Evolutionary conservation across 805 yeast genomes (phyloP).

Genomic region (Candida pseudofarinosa): DNA sequence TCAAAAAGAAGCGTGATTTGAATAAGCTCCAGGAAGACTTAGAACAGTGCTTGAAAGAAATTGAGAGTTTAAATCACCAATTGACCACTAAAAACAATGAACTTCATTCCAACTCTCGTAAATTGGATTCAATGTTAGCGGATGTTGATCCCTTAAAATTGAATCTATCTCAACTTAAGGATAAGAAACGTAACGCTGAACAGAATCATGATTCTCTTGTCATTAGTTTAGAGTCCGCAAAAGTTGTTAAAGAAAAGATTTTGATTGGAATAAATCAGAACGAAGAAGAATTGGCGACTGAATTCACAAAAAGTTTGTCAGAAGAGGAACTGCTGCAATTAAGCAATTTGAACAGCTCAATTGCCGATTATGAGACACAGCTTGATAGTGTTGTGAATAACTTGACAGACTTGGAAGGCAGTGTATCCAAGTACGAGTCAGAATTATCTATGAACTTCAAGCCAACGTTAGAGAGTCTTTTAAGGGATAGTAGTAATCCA

Average conservation of each 20-base stretch:
- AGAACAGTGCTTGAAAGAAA: constrained; percentile 29
- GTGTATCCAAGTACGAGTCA: constrained; percentile 44
- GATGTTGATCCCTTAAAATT: constrained; percentile 42
- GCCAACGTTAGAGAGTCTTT: constrained; percentile 39
- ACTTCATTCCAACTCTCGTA: constrained; percentile 28
- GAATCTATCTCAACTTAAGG: constrained; percentile 37
- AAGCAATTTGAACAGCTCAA: constrained; percentile 23
- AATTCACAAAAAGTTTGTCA: constrained; percentile 52
- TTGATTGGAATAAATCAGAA: constrained; percentile 40
- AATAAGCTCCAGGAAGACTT: constrained; percentile 34
- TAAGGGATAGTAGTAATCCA: constrained; percentile 14
- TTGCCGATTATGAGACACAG: constrained; percentile 36
- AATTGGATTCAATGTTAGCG: constrained; percentile 41
- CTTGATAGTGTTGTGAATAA: constrained; percentile 38
- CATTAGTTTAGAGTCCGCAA: constrained; percentile 31
- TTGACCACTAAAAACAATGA: constrained; percentile 49
- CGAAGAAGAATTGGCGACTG: constrained; percentile 46
- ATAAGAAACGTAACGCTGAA: constrained; percentile 38
- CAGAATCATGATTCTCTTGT: constrained; percentile 39
- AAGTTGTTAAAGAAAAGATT: constrained; percentile 29
- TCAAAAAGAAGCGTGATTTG: constrained; percentile 44
- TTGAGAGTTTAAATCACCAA: constrained; percentile 45
- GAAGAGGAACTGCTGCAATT: constrained; percentile 45
- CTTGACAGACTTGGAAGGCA: constrained; percentile 44
- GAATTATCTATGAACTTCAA: constrained; percentile 56